These are phyloP conservation scores for Albophoma yamanashiensis DNA, from an alignment of 2,329 filamentous ascomycete species.

Conservation along the genomic window DNA sequence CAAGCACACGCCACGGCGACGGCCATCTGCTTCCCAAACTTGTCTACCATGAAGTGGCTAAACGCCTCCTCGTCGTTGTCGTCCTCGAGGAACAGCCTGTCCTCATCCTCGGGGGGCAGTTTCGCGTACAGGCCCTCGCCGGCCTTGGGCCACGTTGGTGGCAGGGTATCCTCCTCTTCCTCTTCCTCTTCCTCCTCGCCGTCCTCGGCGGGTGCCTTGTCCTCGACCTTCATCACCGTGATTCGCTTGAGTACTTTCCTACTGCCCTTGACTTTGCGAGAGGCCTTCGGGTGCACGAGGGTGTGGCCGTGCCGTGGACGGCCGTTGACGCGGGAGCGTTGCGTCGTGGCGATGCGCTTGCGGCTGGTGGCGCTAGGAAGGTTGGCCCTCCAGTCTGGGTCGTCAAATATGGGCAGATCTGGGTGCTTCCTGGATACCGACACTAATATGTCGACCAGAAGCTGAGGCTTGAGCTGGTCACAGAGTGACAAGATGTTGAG, in stretches of 20 bases:
- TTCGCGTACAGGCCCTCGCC: constrained; percentile 28
- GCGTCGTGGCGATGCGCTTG: background rate
- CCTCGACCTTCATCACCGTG: constrained; percentile 14
- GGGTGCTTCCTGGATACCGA: constrained; percentile 31
- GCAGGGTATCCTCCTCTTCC: constrained; percentile 17
- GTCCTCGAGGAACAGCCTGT: constrained; percentile 24
- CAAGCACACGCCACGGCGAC: constrained; percentile 15
- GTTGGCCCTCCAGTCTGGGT: constrained; percentile 26
- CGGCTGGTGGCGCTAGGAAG: background rate
- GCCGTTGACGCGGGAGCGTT: constrained; percentile 7
- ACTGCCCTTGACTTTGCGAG: constrained; percentile 18
- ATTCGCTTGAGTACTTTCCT: constrained; percentile 22
- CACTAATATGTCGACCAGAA: constrained; percentile 29
- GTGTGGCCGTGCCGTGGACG: constrained; percentile 20
- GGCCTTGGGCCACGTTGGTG: constrained; percentile 28
- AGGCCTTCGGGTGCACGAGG: constrained; percentile 14
- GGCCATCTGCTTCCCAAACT: constrained; percentile 23
- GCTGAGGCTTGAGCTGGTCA: constrained; percentile 28
- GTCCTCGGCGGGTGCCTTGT: constrained; percentile 15
- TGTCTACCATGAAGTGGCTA: constrained; percentile 31
- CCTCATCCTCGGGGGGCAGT: constrained; percentile 25
- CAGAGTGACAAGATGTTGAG: constrained; percentile 29
- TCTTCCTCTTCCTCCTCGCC: constrained; percentile 9
- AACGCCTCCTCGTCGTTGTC: constrained; percentile 31
- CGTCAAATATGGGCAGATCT: constrained; percentile 29